Conservation (phyloP, 2,329 filamentous ascomycete species). For the Pseudonectria foliicola region DNA sequence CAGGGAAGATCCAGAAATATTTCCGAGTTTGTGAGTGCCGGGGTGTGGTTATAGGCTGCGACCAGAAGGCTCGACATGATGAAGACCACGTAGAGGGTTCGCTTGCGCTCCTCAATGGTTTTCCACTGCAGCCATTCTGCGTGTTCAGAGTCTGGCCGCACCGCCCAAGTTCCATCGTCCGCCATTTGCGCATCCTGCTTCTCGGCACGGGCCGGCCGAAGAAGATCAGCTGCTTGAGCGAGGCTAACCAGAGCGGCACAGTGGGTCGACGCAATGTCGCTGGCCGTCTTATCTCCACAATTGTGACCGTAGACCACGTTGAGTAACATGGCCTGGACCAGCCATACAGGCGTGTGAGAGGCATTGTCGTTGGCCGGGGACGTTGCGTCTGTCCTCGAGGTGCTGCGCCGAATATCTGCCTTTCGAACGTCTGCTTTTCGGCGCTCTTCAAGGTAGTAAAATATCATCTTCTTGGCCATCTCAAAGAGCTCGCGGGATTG, state of each 20-base stretch:
- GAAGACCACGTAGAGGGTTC: slow-evolving; percentile 87
- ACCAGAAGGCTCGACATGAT: slow-evolving; percentile 85
- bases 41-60: slow-evolving; percentile 87
- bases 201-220: slow-evolving; percentile 39
- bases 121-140: slow-evolving; percentile 79
- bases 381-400: slow-evolving; percentile 38
- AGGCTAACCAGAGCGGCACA: slow-evolving; percentile 86
- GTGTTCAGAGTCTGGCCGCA: slow-evolving; percentile 44
- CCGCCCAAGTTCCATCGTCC: slow-evolving; percentile 43
- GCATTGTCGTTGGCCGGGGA: slow-evolving; percentile 50
- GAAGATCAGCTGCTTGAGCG: slow-evolving; percentile 77
- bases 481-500: slow-evolving; percentile 84
- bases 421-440: slow-evolving; percentile 74
- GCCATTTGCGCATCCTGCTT: slow-evolving; percentile 51
- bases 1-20: slow-evolving; percentile 84
- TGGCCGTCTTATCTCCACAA: slow-evolving; percentile 82
- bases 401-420: slow-evolving; percentile 50
- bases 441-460: slow-evolving; percentile 84
- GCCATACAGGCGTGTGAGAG: slow-evolving; percentile 78
- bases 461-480: slow-evolving; percentile 91
- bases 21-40: slow-evolving; percentile 88
- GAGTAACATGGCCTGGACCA: slow-evolving; percentile 93
- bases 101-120: slow-evolving; percentile 78
- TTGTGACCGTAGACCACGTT: slow-evolving; percentile 96
- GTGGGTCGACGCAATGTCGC: slow-evolving; percentile 88